phyloP scores from a whole-genome alignment of 306 rosid genomes.

The Benincasa hispida region DNA sequence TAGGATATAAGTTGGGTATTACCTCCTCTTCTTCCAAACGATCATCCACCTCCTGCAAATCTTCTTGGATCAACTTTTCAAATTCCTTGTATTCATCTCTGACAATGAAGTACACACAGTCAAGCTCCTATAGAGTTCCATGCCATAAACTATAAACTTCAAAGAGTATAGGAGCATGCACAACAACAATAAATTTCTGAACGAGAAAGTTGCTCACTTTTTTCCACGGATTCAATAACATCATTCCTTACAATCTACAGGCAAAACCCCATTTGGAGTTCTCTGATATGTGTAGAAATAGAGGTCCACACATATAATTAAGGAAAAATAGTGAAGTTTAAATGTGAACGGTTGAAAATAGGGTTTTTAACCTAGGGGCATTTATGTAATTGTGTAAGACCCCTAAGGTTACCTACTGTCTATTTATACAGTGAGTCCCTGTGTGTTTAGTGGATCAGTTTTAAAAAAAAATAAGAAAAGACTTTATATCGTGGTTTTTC shows the following conservation, averaged over 20 bases:
- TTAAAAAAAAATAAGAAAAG: no score
- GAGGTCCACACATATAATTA: neutral
- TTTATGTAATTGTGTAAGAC: no score
- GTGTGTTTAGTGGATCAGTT: no score
- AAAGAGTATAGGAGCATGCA: neutral
- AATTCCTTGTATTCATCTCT: slow-evolving; percentile 96
- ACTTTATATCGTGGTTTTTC: no score
- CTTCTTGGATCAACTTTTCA: slow-evolving; percentile 91
- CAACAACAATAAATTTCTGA: neutral
- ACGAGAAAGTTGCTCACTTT: neutral
- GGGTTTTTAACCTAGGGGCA: no score
- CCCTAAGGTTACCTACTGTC: no score
- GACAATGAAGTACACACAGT: slow-evolving; percentile 17
- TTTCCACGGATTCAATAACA: neutral
- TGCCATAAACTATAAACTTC: neutral
- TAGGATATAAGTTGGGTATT: neutral
- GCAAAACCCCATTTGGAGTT: neutral
- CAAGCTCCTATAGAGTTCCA: slow-evolving; percentile 6
- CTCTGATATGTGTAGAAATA: neutral
- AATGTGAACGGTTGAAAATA: no score
- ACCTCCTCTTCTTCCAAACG: slow-evolving; percentile 98
- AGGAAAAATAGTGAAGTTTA: neutral
- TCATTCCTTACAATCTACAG: neutral
- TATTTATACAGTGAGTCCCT: no score
- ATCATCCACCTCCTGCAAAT: slow-evolving; percentile 77